These are phyloP conservation scores for Penicillium corylophilum DNA, from an alignment of 2,329 filamentous ascomycete species.

Conservation along the genomic window DNA sequence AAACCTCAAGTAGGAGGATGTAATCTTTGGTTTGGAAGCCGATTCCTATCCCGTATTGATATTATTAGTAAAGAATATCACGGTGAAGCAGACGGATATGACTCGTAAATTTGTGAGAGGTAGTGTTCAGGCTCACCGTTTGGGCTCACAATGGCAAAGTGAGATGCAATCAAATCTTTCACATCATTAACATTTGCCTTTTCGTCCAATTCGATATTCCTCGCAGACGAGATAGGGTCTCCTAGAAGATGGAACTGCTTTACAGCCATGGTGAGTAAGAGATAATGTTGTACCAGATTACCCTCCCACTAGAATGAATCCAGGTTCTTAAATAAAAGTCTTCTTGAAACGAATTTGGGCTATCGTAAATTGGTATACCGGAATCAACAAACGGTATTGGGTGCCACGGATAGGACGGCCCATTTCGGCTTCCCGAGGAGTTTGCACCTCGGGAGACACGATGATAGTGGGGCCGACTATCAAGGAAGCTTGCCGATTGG, in stretches of 20 bases:
- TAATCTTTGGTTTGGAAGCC: slow-evolving; percentile 17
- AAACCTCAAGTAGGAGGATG: slow-evolving; percentile 10
- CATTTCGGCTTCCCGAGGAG: slow-evolving; percentile 3
- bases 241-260: slow-evolving; percentile 25
- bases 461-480: neutral
- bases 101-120: neutral
- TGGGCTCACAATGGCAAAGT: slow-evolving; percentile 15
- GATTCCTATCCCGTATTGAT: slow-evolving; percentile 20
- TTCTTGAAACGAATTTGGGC: neutral
- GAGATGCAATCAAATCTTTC: slow-evolving; percentile 9
- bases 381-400: neutral
- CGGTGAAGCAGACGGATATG: neutral
- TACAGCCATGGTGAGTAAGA: slow-evolving; percentile 11
- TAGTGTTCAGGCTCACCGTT: neutral
- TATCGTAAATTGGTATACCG: neutral
- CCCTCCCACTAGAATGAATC: neutral
- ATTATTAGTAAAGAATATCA: neutral
- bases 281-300: neutral
- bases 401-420: neutral
- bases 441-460: neutral
- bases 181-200: slow-evolving; percentile 1
- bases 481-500: neutral
- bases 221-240: slow-evolving; percentile 9
- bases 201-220: slow-evolving; percentile 4
- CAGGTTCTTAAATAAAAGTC: neutral